Evolutionary conservation across 805 yeast species (phyloP), one percentile per base, ranked within the genome.

Genomic region (Millerozyma acaciae): DNA sequence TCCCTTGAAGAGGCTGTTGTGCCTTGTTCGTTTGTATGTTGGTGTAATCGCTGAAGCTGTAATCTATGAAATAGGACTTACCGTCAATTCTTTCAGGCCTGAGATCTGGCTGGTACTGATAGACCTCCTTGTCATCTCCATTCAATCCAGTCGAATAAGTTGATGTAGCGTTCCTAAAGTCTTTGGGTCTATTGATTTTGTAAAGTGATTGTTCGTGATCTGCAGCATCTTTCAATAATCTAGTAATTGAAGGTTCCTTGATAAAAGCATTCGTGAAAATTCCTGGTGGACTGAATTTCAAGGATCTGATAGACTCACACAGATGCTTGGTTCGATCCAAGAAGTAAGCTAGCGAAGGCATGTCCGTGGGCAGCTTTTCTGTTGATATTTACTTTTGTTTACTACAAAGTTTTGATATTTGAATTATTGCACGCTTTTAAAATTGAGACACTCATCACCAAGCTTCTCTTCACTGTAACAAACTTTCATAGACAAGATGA

Each of bases 251-350:
- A 8, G 78, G 76, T 30, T 62, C 56, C 16, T 66, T 57, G 7
- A 76, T 64, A 12, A 79, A 58, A 2, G 87, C 80, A 46, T 80
- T 80, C 24, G 82, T 75, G 52, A 80, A 80, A 4, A 77, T 70
- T 0, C 86, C 85, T 0, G 84, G 76, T 0, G 70, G 65, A 14
- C 66, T 54, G 51, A 80, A 80, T 34, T 73, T 60, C 3, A 71
- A 61, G 7, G 60, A 51, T 16, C 62, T 53, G 7, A 76, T 50
- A 1, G 69, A 59, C n/a, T 60, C 62, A 4, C 64, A 47, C 31
- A 70, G 54, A 28, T 59, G 56, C n/a, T 65, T 57, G 1, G 70
- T 59, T 26, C 55, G 43, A 16, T 57, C 58, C 12, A 61, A 36
- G 26, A 49, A 50, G 42, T 53, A 53, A 16, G 35, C 35, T 24